Evolutionary conservation across 306 rosid species (phyloP).

Genomic region (Macrotyloma uniflorum): DNA sequence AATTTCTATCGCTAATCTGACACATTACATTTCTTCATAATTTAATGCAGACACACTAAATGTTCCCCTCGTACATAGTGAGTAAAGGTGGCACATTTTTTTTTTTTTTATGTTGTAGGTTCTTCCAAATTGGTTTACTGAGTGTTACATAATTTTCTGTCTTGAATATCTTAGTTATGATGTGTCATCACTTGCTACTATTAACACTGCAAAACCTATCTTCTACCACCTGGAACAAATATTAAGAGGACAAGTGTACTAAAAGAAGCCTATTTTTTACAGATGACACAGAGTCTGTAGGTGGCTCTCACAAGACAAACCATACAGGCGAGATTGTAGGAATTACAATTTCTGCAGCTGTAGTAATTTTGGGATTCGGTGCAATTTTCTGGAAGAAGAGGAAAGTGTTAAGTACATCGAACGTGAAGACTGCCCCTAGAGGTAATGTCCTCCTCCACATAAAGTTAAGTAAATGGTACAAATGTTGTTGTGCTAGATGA

Average conservation of each 20-base stretch:
- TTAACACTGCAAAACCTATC: neutral
- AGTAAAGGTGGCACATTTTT: neutral
- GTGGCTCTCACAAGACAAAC: conserved; percentile 47
- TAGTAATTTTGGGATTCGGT: conserved; percentile 49
- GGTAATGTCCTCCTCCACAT: conserved; percentile 41
- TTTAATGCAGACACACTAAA: neutral
- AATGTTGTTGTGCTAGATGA: neutral
- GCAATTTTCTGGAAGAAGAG: conserved; percentile 48
- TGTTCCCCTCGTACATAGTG: neutral
- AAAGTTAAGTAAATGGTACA: conserved; percentile 3
- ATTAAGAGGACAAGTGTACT: neutral
- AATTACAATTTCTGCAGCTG: conserved; percentile 43
- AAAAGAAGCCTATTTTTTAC: conserved; percentile 26
- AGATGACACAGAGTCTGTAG: conserved; percentile 38
- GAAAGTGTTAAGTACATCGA: conserved; percentile 19
- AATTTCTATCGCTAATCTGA: neutral
- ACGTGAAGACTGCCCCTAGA: conserved; percentile 33
- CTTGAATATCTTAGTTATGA: conserved; percentile 7
- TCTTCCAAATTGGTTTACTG: conserved; percentile 3
- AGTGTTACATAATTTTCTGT: neutral
- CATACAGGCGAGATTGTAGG: conserved; percentile 33
- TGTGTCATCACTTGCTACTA: neutral
- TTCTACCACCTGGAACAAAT: conserved; percentile 1
- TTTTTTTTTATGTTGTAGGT: neutral
- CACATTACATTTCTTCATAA: neutral